Conservation (phyloP, 75 land plant genomes). For the Pinus tabuliformis region DNA sequence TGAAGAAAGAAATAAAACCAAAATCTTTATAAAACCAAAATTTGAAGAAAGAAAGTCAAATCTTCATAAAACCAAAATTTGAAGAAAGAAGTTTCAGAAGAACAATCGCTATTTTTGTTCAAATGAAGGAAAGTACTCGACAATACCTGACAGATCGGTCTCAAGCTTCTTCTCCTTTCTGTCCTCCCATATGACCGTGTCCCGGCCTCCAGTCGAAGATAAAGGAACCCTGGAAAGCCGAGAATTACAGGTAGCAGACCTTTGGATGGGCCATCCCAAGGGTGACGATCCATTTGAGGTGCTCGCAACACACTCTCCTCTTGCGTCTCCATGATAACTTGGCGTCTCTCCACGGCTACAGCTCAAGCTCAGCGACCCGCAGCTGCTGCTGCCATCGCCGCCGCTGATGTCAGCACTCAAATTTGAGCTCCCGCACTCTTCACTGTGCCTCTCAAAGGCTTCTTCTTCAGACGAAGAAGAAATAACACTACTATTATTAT, state of each 20-base stretch:
- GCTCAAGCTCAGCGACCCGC: neutral
- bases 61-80: neutral
- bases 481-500: no score
- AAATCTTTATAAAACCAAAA: no score
- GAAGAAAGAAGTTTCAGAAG: no score
- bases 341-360: neutral
- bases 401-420: constrained; percentile 5
- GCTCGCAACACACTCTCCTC: neutral
- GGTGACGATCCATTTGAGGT: constrained; percentile 2
- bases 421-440: neutral
- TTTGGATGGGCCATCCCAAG: constrained; percentile 1
- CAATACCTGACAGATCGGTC: neutral
- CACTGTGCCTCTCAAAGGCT: neutral
- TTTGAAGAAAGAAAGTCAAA: neutral
- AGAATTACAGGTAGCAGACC: neutral
- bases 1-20: no score
- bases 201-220: neutral
- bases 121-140: no score
- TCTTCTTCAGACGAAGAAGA: neutral
- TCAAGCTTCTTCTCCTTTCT: constrained; percentile 1
- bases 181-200: constrained; percentile 7
- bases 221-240: neutral
- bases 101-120: no score
- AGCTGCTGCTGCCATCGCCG: neutral
- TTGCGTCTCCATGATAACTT: no score